Conservation (phyloP, 495 filamentous ascomycete species). For the Hypoxylon lenormandii region DNA sequence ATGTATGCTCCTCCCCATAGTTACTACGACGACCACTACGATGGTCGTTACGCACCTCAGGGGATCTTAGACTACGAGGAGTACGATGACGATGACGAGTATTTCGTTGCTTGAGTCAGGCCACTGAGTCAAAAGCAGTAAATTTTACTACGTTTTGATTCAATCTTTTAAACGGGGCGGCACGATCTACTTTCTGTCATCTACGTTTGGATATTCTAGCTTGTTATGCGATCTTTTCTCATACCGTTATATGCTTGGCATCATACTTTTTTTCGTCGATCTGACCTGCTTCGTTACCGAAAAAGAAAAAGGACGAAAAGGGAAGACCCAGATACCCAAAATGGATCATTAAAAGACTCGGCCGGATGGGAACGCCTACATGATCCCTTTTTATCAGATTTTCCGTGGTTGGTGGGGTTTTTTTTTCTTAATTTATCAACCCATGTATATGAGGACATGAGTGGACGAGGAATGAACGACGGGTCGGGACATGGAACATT, state of each 20-base stretch:
- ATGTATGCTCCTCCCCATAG: constrained; percentile 38
- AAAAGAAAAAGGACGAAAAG: constrained; percentile 6
- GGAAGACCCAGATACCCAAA: constrained; percentile 38
- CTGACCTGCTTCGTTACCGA: constrained; percentile 22
- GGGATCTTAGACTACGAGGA: constrained; percentile 18
- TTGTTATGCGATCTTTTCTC: constrained; percentile 25
- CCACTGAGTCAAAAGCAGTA: background rate
- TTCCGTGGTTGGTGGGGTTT: constrained; percentile 30
- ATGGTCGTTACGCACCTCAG: constrained; percentile 21
- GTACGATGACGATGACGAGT: constrained; percentile 24
- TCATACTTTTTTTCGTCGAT: constrained; percentile 15
- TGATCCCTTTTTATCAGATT: constrained; percentile 22
- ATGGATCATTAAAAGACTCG: constrained; percentile 35
- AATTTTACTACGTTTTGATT: constrained; percentile 17
- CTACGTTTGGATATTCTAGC: constrained; percentile 32
- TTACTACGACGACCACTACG: constrained; percentile 36
- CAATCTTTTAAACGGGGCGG: constrained; percentile 27
- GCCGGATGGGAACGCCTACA: constrained; percentile 27
- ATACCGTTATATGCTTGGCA: constrained; percentile 31
- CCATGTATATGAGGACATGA: constrained; percentile 45
- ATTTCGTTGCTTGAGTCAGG: constrained; percentile 6
- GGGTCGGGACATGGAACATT: constrained; percentile 24
- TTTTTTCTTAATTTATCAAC: constrained; percentile 8
- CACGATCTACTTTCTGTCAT: constrained; percentile 25
- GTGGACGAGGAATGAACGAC: constrained; percentile 38